Evolutionary conservation across 176 grass and related monocot genomes (phyloP), one percentile per base, ranked within the genome.

Genomic region (Poa pratensis): DNA sequence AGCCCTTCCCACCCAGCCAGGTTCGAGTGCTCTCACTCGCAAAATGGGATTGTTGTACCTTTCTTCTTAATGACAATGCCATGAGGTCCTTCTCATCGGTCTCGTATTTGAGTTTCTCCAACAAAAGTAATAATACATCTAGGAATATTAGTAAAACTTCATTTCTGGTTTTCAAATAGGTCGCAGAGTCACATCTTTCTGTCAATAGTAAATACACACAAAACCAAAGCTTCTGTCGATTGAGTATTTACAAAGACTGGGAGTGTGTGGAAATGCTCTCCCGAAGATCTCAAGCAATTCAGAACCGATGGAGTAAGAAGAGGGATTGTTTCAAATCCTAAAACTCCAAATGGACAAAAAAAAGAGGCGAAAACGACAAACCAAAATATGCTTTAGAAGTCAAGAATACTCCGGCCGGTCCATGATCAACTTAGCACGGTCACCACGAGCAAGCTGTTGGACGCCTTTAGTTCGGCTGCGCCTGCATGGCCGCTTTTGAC

Each of bases 351-450:
- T 83, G 84, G 67, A 75, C 58, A 28, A 58, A 71, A 35, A 32
- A 35, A 3, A 8, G 60, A 46, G 20, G 0, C 5, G 12, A 22
- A 75, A 59, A 30, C 23, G 7, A 16, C 6, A 65, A 5, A 75
- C 18, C 70, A 62, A 54, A 19, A 77, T 73, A 78, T 55, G 14
- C 45, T 65, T 75, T 58, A 81, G 77, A 34, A 69, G 42, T 18
- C 15, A 49, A 73, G 49, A 83, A 82, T 81, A 59, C 58, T 86
- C 70, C 30, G 30, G 30, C 30, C 30, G 30, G 30, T 32, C 30
- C 49, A 24, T 80, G 20, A 42, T 84, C 58, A 87, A 74, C 20
- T 90, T 69, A 87, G 45, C 84, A 86, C 84, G 0, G 84, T 90
- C 40, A 84, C 85, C 65, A 83, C 73, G 46, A 90, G 73, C 73